phyloP scores from a whole-genome alignment of 1,284 basidiomycete species.

The Cutaneotrichosporon cyanovorans region DNA sequence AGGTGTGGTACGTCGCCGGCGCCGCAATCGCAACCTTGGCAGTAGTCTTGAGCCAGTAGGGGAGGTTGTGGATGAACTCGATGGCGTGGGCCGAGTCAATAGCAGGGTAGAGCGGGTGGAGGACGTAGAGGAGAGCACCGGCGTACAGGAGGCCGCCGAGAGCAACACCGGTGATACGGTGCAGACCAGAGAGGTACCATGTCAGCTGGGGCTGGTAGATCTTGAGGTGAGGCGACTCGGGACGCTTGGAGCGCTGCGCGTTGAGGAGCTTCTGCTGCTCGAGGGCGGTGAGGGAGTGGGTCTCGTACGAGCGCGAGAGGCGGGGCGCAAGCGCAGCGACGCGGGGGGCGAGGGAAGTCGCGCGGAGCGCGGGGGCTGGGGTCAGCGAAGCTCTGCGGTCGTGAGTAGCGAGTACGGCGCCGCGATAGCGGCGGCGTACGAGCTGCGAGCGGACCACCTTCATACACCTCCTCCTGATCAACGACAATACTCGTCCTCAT shows the following conservation, averaged over 20 bases:
- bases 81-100: conserved; percentile 68
- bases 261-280: conserved; percentile 58
- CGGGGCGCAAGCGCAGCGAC: background rate
- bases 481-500: too few species aligned
- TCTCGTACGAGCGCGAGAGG: conserved; percentile 20
- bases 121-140: conserved; percentile 78
- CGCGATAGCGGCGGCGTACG: background rate
- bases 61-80: conserved; percentile 58
- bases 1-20: conserved; percentile 82
- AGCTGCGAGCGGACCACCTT: too few species aligned
- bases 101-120: conserved; percentile 60
- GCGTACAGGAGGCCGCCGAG: conserved; percentile 80
- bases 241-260: conserved; percentile 72
- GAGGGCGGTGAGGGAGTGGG: conserved; percentile 27
- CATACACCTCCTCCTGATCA: too few species aligned
- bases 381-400: too few species aligned
- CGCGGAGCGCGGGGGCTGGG: background rate
- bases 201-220: conserved; percentile 95
- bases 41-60: conserved; percentile 63
- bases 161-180: conserved; percentile 74
- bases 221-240: conserved; percentile 84
- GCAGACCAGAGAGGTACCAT: conserved; percentile 74
- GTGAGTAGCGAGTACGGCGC: background rate
- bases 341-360: background rate
- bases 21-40: conserved; percentile 69